Evolutionary conservation across 2,329 filamentous ascomycete species (phyloP), one percentile per base, ranked within the genome.

Genomic region (Colletotrichum tropicale): DNA sequence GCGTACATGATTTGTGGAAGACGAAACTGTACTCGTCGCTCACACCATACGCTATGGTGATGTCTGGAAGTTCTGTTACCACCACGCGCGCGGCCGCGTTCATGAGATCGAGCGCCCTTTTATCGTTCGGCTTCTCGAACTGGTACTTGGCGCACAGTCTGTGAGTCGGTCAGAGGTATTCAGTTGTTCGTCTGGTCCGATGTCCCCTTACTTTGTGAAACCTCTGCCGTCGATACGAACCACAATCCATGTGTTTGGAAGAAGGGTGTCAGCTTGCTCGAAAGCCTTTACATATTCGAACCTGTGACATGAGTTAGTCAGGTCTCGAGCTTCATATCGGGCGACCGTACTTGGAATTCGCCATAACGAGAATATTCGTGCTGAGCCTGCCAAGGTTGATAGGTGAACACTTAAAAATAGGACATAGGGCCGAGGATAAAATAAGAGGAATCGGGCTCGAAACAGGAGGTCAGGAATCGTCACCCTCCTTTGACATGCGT

Each of bases 11-110:
- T 82, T 96, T 96, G 83, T 98, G 94, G 78, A 98, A 95, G 55
- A 98, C 93, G 80, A 98, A 98, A 84, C 95, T 97, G 84, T 94
- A 98, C 83, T 99, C 97, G 82, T 99, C 97, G 84, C 96, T 98
- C 78, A 98, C 93, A 2, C 97, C 97, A 80, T 98, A 99, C 0
- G 94, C 96, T 77, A 98, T 91, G 8, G 93, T 92, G 78, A 98
- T 92, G 80, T 98, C 96, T 6, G 95, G 93, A 28, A 98, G 86
- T 66, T 98, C 94, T 77, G 91, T 91, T 86, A 98, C 92, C 62
- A 98, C 95, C 8, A 94, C 93, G 75, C 92, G 91, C n/a, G 97
- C 97, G 3, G 96, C 96, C 2, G 92, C 92, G 81, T 99, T 99
- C 96, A 99, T 98, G 78, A 99, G 92, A 83, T 98, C 92, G 15